phyloP scores from a whole-genome alignment of 2,329 filamentous ascomycete species.

The Chaetomium globosum region DNA sequence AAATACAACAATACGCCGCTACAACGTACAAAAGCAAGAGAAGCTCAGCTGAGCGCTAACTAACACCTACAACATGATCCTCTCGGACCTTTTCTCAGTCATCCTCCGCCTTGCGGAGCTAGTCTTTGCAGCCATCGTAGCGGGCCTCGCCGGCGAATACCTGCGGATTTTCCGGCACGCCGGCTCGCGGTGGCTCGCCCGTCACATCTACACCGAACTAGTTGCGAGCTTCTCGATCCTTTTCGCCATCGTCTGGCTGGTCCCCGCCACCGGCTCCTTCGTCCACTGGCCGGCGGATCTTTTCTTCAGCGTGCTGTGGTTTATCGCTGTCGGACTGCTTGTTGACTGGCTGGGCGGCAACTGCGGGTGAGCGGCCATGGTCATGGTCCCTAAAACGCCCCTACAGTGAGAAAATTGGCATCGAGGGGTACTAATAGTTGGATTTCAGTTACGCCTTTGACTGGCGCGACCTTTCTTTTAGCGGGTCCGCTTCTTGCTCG shows the following conservation, averaged over 20 bases:
- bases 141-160: constrained; percentile 69
- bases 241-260: constrained; percentile 69
- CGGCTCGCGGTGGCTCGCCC: constrained; percentile 59
- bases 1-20: neutral
- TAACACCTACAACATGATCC: constrained; percentile 46
- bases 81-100: constrained; percentile 59
- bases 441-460: constrained; percentile 51
- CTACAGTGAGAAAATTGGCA: neutral
- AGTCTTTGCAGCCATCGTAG: constrained; percentile 71
- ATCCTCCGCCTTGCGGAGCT: constrained; percentile 63
- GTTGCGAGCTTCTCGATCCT: constrained; percentile 70
- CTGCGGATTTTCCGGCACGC: constrained; percentile 55
- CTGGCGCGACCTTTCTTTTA: constrained; percentile 59
- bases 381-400: neutral
- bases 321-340: constrained; percentile 67
- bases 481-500: constrained; percentile 58
- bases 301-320: constrained; percentile 70
- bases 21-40: constrained; percentile 27
- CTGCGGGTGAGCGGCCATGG: constrained; percentile 47
- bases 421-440: constrained; percentile 15
- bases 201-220: constrained; percentile 75
- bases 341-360: constrained; percentile 49
- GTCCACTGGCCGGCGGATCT: constrained; percentile 72
- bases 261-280: constrained; percentile 70
- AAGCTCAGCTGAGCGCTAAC: neutral